phyloP scores from a whole-genome alignment of 1,284 basidiomycete genomes.

The Pisolithus thermaeus region DNA sequence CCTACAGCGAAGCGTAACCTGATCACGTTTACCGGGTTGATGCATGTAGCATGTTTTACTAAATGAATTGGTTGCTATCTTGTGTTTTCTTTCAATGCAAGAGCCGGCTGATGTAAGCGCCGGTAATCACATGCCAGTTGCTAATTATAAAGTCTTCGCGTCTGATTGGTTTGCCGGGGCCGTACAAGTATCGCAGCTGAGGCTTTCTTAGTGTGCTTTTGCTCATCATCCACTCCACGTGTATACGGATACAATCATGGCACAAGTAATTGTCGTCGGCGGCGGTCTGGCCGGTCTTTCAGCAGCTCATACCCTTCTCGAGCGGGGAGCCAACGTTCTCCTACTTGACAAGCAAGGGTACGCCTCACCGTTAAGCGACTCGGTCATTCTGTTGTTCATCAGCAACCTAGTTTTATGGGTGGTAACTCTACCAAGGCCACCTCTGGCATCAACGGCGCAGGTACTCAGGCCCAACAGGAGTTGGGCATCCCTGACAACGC shows the following conservation, averaged over 20 bases:
- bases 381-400: neutral
- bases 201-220: slow-evolving; percentile 3
- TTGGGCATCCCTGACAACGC: slow-evolving; percentile 80
- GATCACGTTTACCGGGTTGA: neutral
- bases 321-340: slow-evolving; percentile 91
- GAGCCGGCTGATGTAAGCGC: slow-evolving; percentile 6
- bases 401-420: slow-evolving; percentile 73
- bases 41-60: neutral
- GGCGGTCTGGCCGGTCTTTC: slow-evolving; percentile 92
- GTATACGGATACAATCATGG: slow-evolving; percentile 36
- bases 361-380: slow-evolving; percentile 13
- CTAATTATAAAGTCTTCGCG: neutral
- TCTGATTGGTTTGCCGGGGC: slow-evolving; percentile 19
- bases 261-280: slow-evolving; percentile 87
- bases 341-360: slow-evolving; percentile 86
- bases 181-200: slow-evolving; percentile 14
- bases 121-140: slow-evolving; percentile 25
- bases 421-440: slow-evolving; percentile 96
- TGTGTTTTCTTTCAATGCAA: neutral
- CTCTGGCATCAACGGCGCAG: slow-evolving; percentile 90
- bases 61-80: neutral
- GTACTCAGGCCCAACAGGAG: slow-evolving; percentile 77
- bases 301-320: slow-evolving; percentile 92
- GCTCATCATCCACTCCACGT: slow-evolving; percentile 1
- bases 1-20: too few species aligned